These are phyloP conservation scores for Geranomyces michiganensis DNA, from an alignment of 192 early-diverging fungal genomes.

Conservation along the genomic window DNA sequence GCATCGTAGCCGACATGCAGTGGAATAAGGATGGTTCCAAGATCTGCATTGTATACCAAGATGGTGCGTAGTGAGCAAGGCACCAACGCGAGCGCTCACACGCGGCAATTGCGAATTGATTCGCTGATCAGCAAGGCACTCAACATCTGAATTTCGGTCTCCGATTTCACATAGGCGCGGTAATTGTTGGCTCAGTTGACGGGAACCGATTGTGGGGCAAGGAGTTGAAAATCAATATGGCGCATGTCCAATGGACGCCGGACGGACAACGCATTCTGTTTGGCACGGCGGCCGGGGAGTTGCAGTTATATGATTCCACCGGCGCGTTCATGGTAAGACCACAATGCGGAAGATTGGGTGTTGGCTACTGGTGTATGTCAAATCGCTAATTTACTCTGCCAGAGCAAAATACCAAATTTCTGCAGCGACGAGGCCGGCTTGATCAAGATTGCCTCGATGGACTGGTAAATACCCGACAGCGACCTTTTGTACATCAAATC, in stretches of 20 bases:
- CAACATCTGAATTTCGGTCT: neutral
- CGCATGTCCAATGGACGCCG: constrained; percentile 61
- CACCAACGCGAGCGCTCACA: too few species aligned
- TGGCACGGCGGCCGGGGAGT: constrained; percentile 53
- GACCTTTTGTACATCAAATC: too few species aligned
- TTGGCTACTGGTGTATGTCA: too few species aligned
- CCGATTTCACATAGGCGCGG: constrained; percentile 48
- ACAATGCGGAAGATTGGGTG: neutral
- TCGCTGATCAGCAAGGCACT: too few species aligned
- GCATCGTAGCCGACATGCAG: constrained; percentile 62
- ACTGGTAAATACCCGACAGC: constrained; percentile 44
- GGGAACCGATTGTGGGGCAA: constrained; percentile 66
- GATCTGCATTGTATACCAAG: constrained; percentile 65
- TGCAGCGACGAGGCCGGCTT: constrained; percentile 40
- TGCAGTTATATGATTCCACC: constrained; percentile 56
- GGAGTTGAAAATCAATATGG: constrained; percentile 51
- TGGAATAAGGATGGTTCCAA: constrained; percentile 59
- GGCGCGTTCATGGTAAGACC: constrained; percentile 55
- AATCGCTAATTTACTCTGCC: too few species aligned
- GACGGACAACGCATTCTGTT: constrained; percentile 61
- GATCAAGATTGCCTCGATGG: constrained; percentile 51
- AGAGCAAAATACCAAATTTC: constrained; percentile 53
- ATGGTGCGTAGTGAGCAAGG: too few species aligned
- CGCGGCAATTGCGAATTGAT: too few species aligned
- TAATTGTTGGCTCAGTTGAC: constrained; percentile 66